Percentiles rank a stretch among this genome's conserved stretches.
These are phyloP conservation scores for Aspergillus unguis DNA, from an alignment of 2,329 filamentous ascomycete genomes.

Conservation along the genomic window DNA sequence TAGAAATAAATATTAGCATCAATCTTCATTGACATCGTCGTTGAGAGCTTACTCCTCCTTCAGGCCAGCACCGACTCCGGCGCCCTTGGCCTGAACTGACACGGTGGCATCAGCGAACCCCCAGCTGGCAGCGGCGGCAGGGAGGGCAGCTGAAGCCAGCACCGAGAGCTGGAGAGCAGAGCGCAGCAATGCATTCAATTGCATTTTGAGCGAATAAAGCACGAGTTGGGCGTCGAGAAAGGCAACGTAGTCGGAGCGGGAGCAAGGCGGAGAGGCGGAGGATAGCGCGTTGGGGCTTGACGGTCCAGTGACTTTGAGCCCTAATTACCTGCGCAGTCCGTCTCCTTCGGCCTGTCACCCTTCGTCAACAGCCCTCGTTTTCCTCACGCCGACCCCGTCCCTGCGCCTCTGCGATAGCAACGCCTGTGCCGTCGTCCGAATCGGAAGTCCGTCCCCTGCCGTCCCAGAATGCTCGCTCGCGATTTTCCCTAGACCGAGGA, in stretches of 20 bases:
- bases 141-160: constrained; percentile 34
- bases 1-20: background rate
- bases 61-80: constrained; percentile 49
- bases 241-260: constrained; percentile 1
- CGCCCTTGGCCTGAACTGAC: constrained; percentile 58
- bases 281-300: constrained; percentile 24
- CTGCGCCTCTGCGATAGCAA: constrained; percentile 3
- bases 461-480: constrained; percentile 12
- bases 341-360: constrained; percentile 20
- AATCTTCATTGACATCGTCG: too few species aligned
- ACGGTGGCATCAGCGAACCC: constrained; percentile 63
- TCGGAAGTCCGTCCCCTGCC: constrained; percentile 10
- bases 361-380: constrained; percentile 1
- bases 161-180: constrained; percentile 35
- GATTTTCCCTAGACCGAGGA: constrained; percentile 13
- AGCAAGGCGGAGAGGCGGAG: constrained; percentile 24
- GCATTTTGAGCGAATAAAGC: background rate
- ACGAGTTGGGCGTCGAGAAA: background rate
- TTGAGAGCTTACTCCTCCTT: constrained; percentile 53
- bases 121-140: constrained; percentile 54
- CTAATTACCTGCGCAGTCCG: constrained; percentile 34
- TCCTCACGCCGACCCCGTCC: constrained; percentile 3
- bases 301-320: constrained; percentile 35
- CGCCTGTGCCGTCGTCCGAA: constrained; percentile 8
- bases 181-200: constrained; percentile 37